These are phyloP conservation scores for Ilyonectria destructans DNA, from an alignment of 2,329 filamentous ascomycete species.

Conservation along the genomic window DNA sequence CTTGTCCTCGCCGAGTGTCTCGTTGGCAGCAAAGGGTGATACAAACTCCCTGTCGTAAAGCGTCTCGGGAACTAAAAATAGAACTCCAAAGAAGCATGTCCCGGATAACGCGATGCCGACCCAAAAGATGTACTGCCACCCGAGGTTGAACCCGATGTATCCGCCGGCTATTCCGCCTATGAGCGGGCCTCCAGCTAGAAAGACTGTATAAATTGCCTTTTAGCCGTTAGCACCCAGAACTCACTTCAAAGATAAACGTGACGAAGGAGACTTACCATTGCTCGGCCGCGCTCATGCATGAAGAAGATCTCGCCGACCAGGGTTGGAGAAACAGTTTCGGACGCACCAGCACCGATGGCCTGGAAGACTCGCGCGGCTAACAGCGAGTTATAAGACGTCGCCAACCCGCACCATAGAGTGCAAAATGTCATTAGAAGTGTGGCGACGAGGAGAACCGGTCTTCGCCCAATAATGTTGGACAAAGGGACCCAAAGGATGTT, in stretches of 20 bases:
- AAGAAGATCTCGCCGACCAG: slow-evolving; percentile 57
- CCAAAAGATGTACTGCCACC: slow-evolving; percentile 55
- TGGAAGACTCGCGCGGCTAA: slow-evolving; percentile 53
- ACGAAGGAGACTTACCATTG: slow-evolving; percentile 44
- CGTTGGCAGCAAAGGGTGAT: neutral
- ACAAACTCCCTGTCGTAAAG: slow-evolving; percentile 45
- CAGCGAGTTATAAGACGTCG: slow-evolving; percentile 43
- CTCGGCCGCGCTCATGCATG: slow-evolving; percentile 53
- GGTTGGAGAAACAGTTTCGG: slow-evolving; percentile 55
- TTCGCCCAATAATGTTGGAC: slow-evolving; percentile 55
- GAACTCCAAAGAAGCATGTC: slow-evolving; percentile 40
- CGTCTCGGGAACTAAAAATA: slow-evolving; percentile 56
- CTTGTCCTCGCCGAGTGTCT: slow-evolving; percentile 4
- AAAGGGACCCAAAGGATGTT: slow-evolving; percentile 58
- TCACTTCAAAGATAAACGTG: too few species aligned
- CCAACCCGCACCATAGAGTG: slow-evolving; percentile 49
- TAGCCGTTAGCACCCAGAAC: neutral
- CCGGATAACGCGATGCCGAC: slow-evolving; percentile 51
- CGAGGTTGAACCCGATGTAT: slow-evolving; percentile 53
- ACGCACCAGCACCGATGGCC: slow-evolving; percentile 53
- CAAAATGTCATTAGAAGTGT: slow-evolving; percentile 49
- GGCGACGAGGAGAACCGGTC: slow-evolving; percentile 51
- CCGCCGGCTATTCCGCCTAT: slow-evolving; percentile 55
- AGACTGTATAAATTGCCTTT: slow-evolving; percentile 54
- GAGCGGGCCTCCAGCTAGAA: slow-evolving; percentile 51